Conservation (phyloP, 1,284 basidiomycete genomes). For the Ganoderma boninense region DNA sequence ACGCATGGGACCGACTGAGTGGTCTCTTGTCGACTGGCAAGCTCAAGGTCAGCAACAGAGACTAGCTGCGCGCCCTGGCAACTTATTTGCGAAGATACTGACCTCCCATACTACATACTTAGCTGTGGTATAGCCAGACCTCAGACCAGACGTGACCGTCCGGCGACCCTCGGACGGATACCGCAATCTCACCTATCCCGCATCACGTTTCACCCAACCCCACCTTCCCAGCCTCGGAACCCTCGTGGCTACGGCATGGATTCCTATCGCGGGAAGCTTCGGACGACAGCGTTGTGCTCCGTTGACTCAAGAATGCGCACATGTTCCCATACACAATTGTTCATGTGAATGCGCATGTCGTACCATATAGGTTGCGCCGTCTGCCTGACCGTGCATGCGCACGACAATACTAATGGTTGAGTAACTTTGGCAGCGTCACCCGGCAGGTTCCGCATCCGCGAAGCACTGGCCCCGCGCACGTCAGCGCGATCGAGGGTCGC, state of each 20-base stretch:
- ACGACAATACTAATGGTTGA: background rate
- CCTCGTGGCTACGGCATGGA: slow-evolving; percentile 3
- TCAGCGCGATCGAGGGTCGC: slow-evolving; percentile 19
- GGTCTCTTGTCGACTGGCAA: background rate
- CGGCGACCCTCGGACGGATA: background rate
- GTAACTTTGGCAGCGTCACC: slow-evolving; percentile 5
- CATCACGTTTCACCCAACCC: slow-evolving; percentile 11
- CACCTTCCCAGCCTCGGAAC: slow-evolving; percentile 7
- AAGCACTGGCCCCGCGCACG: slow-evolving; percentile 5
- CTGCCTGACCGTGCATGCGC: background rate
- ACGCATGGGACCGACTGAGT: background rate
- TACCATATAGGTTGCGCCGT: background rate
- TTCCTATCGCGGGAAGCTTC: background rate
- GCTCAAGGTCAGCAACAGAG: background rate
- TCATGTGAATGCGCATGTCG: slow-evolving; percentile 2
- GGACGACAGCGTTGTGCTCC: slow-evolving; percentile 2
- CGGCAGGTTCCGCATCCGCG: slow-evolving; percentile 18
- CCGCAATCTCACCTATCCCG: background rate
- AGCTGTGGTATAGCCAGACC: slow-evolving; percentile 1
- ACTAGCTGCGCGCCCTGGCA: background rate
- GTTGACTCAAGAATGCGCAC: slow-evolving; percentile 6
- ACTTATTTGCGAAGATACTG: slow-evolving; percentile 1
- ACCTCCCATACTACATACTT: too few species aligned
- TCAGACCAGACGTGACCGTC: background rate
- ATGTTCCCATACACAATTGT: slow-evolving; percentile 12